These are phyloP conservation scores for Lactarius sp. DNA, from an alignment of 768 basidiomycete genomes.

Conservation along the genomic window DNA sequence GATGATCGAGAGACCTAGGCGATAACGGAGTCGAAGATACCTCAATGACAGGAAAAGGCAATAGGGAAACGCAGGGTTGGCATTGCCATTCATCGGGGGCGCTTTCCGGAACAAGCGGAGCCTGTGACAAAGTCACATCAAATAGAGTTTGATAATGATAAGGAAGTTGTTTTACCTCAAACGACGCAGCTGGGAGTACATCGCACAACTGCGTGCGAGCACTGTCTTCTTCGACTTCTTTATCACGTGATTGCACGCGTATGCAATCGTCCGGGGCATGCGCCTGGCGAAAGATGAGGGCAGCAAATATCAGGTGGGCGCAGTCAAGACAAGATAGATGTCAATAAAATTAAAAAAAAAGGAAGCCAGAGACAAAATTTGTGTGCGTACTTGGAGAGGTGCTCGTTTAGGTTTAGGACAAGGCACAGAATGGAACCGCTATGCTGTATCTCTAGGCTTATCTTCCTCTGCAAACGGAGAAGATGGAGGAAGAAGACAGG, in stretches of 20 bases:
- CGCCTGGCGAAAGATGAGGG: not conserved
- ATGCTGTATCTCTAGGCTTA: too few species aligned
- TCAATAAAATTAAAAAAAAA: not conserved
- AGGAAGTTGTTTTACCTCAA: conserved; percentile 4
- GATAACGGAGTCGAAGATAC: not conserved
- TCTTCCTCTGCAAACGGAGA: conserved; percentile 23
- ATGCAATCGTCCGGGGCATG: not conserved
- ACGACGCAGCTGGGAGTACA: not conserved
- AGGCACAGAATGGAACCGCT: conserved; percentile 1
- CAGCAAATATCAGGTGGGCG: conserved; percentile 5
- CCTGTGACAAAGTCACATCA: conserved; percentile 5
- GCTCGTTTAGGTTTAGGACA: conserved; percentile 7
- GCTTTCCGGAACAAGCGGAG: not conserved
- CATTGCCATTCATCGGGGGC: not conserved
- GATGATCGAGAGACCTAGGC: not conserved
- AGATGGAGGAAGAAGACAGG: conserved; percentile 22
- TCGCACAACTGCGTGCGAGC: too few species aligned
- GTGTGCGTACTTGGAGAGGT: conserved; percentile 4
- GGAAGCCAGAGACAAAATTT: not conserved
- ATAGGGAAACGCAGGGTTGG: not conserved
- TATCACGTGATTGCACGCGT: conserved; percentile 7
- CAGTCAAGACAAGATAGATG: not conserved
- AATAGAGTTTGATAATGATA: conserved; percentile 14
- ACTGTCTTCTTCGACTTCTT: not conserved
- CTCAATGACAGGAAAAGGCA: not conserved